Evolutionary conservation across 305 asterid genomes (phyloP).

Genomic region (Rubia tinctorum): DNA sequence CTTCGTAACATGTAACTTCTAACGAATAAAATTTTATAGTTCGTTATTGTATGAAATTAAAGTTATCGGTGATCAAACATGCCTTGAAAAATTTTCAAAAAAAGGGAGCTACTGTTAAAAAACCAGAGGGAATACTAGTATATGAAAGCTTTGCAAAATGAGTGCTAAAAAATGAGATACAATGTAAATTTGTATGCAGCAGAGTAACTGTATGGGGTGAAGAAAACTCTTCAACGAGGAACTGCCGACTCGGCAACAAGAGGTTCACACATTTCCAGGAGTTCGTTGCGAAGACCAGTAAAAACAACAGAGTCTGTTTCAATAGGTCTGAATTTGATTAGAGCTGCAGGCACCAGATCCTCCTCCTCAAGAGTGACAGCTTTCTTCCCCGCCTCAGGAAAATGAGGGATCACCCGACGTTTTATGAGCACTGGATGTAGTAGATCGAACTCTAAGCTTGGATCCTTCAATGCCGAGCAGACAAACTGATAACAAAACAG

Average conservation of each 20-base stretch:
- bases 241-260: conserved; percentile 54
- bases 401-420: conserved; percentile 67
- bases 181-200: background rate
- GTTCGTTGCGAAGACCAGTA: conserved; percentile 76
- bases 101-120: no score
- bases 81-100: no score
- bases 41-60: no score
- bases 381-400: conserved; percentile 51
- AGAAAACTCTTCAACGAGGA: conserved; percentile 13
- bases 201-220: background rate
- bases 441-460: conserved; percentile 75
- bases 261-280: conserved; percentile 72
- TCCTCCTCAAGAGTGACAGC: conserved; percentile 64
- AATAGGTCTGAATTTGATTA: conserved; percentile 74
- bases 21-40: no score
- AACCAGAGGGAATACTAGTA: no score
- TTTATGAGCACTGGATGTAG: conserved; percentile 65
- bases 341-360: conserved; percentile 87
- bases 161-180: background rate
- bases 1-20: no score
- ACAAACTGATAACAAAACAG: conserved; percentile 48
- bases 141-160: no score
- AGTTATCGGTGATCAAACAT: no score
- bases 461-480: conserved; percentile 78
- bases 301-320: conserved; percentile 71